Evolutionary conservation across 768 basidiomycete genomes (phyloP), one percentile per base, ranked within the genome.

Genomic region (Clitopilus passeckerianus): DNA sequence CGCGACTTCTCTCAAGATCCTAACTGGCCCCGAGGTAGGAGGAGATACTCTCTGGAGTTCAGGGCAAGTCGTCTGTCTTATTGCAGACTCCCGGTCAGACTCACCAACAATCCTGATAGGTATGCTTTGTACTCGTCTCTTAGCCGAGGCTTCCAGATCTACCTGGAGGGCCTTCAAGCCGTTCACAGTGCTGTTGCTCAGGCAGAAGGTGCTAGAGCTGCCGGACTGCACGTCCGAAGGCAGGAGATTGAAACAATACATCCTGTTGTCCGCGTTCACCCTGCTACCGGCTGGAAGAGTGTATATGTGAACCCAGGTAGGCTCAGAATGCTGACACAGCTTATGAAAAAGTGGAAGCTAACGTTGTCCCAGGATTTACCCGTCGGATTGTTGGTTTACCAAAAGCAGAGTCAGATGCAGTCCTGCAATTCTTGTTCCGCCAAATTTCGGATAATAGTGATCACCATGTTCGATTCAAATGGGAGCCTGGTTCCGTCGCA

Each of bases 31-130:
- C 0, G 85, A 86, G 60, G 75, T 79, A 35, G 91, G 91, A 18
- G 90, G 90, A 20, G 91, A 93, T 65, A 93, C 90, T 0, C 77
- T 91, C 7, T 92, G 88, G 87, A 86, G 82, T 68, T 91, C 89
- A 8, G 90, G 89, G 86, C 86, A 70, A 67, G 80, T 70, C 0
- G 23, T 34, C 30, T 18, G 27, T 14, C 30, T 1, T 33, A 37
- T 57, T 35, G 57, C 34, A 41, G 22, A 44, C 23, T 30, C 24
- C 27, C 18, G 2, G 15, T 30, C 44, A 43, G 27, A 14, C 54
- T 34, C n/a, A 34, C 54, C n/a, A 53, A 23, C 37, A 22, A 18
- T 9, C 22, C 34, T 24, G 46, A 18, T 58, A 91, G 89, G 35
- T 91, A 91, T 66, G 87, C 90, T 2, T 77, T 93, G n/a, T 93